Percentiles rank a stretch among this genome's conserved stretches.
phyloP scores from a whole-genome alignment of 1,139 yeast species.

The Taphrina sp. region DNA sequence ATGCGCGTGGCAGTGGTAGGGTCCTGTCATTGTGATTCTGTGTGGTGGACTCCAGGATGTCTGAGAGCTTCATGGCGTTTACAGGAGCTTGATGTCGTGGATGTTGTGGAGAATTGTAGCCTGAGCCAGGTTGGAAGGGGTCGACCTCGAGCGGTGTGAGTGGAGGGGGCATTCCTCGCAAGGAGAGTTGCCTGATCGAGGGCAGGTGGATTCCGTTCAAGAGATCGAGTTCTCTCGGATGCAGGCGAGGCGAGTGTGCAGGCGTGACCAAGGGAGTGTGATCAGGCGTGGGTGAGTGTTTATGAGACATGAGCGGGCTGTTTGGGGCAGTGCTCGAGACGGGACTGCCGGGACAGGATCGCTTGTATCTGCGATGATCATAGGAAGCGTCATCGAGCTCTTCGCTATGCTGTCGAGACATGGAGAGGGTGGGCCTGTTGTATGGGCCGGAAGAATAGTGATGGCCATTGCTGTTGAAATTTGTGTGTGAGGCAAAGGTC shows the following conservation, averaged over 20 bases:
- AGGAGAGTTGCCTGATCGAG: slow-evolving; percentile 45
- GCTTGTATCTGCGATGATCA: slow-evolving; percentile 49
- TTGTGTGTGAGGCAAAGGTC: slow-evolving; percentile 32
- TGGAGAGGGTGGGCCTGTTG: slow-evolving; percentile 26
- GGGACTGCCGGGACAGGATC: slow-evolving; percentile 78
- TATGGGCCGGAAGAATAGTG: slow-evolving; percentile 26
- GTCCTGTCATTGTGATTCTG: slow-evolving; percentile 20
- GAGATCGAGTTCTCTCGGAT: slow-evolving; percentile 45
- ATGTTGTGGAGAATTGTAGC: slow-evolving; percentile 25
- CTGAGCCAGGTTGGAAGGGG: slow-evolving; percentile 30
- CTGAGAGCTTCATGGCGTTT: slow-evolving; percentile 22
- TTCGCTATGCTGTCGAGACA: slow-evolving; percentile 35
- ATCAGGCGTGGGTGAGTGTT: slow-evolving; percentile 52
- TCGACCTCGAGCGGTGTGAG: slow-evolving; percentile 44
- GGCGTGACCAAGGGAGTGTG: slow-evolving; percentile 61
- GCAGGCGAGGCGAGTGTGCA: slow-evolving; percentile 55
- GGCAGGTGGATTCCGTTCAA: slow-evolving; percentile 46
- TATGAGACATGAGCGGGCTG: slow-evolving; percentile 44
- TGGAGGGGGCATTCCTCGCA: slow-evolving; percentile 45
- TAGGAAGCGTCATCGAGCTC: slow-evolving; percentile 29
- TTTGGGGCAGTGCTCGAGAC: slow-evolving; percentile 62
- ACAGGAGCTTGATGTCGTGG: slow-evolving; percentile 25
- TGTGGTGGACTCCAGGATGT: slow-evolving; percentile 26
- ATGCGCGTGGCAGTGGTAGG: slow-evolving; percentile 26
- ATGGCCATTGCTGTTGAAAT: slow-evolving; percentile 34